These are phyloP conservation scores for Fusarium virguliforme DNA, from an alignment of 2,329 filamentous ascomycete species.

Conservation along the genomic window DNA sequence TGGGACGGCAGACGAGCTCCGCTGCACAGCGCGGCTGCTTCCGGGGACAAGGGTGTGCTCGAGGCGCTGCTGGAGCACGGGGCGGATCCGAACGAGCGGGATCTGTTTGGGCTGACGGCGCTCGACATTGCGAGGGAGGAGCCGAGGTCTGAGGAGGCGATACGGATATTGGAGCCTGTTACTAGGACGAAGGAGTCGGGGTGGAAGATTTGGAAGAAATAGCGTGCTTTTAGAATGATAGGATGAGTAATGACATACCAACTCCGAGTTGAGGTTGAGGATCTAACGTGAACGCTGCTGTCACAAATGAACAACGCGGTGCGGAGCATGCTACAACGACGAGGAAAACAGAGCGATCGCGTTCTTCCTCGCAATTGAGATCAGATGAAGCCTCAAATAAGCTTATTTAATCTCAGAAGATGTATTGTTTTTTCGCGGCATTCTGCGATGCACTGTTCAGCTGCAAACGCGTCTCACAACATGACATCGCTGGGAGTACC, in stretches of 20 bases:
- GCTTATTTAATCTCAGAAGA: too few relatives aligned
- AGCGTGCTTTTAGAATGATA: not conserved
- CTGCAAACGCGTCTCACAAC: too few relatives aligned
- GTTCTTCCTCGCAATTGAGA: too few relatives aligned
- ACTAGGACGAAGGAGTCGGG: not conserved
- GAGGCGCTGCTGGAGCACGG: not conserved
- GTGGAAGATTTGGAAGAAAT: slow-evolving; percentile 6
- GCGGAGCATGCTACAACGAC: too few relatives aligned
- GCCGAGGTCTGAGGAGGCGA: not conserved
- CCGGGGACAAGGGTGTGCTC: not conserved
- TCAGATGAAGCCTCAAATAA: too few relatives aligned
- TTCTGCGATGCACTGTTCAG: too few relatives aligned
- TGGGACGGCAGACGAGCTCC: not conserved
- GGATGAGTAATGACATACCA: not conserved
- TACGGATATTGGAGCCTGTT: not conserved
- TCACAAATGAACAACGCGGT: too few relatives aligned
- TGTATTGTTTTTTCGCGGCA: too few relatives aligned
- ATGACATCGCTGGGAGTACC: too few relatives aligned
- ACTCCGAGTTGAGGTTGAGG: too few relatives aligned
- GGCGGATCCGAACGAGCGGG: not conserved
- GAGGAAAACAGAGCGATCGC: too few relatives aligned
- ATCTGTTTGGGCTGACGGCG: not conserved
- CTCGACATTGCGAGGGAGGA: not conserved
- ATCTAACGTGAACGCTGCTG: too few relatives aligned
- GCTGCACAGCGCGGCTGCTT: not conserved